Evolutionary conservation across 2,329 filamentous ascomycete genomes (phyloP).

Genomic region (Xylariaceae sp.): DNA sequence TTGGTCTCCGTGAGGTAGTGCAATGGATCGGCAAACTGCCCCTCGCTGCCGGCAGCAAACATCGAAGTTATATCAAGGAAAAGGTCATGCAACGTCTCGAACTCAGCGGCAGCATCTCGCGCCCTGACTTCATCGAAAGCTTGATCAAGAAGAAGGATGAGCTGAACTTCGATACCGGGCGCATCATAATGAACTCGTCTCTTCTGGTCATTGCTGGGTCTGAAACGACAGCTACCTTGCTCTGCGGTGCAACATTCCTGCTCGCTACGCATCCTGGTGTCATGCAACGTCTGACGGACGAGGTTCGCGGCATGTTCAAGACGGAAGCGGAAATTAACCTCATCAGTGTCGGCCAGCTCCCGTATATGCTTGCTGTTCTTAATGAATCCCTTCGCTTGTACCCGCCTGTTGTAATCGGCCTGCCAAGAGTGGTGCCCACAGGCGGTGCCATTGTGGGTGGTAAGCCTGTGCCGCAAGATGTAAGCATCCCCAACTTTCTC

Average conservation of each 20-base stretch:
- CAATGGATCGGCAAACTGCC: constrained; percentile 1
- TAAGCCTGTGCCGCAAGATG: constrained; percentile 23
- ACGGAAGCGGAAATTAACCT: constrained; percentile 38
- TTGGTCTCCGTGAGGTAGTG: constrained; percentile 11
- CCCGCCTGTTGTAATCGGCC: constrained; percentile 28
- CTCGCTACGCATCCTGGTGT: constrained; percentile 35
- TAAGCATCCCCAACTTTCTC: constrained; percentile 9
- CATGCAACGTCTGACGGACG: constrained; percentile 31
- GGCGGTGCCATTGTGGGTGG: constrained; percentile 25
- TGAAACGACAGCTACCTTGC: constrained; percentile 48
- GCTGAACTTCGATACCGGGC: constrained; percentile 1
- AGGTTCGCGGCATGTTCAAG: constrained; percentile 38
- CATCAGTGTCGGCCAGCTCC: constrained; percentile 28
- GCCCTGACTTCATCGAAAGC: constrained; percentile 31
- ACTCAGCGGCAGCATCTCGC: constrained; percentile 10
- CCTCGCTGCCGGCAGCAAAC: constrained; percentile 8
- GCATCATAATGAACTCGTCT: constrained; percentile 15
- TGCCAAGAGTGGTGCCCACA: constrained; percentile 22
- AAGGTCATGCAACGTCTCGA: constrained; percentile 27
- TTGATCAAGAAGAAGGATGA: constrained; percentile 21
- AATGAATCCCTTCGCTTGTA: constrained; percentile 43
- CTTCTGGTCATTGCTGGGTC: constrained; percentile 43
- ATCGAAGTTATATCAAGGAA: constrained; percentile 12
- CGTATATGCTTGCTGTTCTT: constrained; percentile 41
- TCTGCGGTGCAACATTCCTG: constrained; percentile 38